Evolutionary conservation across 2,329 filamentous ascomycete genomes (phyloP).

Genomic region (Phyllosticta citriasiana): DNA sequence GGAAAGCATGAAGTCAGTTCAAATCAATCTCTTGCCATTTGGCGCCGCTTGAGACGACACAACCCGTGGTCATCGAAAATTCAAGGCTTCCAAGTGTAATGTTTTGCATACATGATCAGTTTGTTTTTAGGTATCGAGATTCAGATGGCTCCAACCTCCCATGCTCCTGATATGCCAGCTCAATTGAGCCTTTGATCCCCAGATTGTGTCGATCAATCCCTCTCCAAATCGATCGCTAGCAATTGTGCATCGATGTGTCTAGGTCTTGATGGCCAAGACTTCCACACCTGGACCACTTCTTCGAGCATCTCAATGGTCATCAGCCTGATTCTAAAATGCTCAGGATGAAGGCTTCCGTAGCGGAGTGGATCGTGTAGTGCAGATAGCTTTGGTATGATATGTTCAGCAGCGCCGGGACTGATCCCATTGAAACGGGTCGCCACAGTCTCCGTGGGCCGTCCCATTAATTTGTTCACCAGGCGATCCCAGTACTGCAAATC

Average conservation of each 20-base stretch:
- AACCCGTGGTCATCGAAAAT: neutral
- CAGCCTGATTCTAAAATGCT: conserved; percentile 21
- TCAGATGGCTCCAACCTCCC: no score
- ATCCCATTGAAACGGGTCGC: neutral
- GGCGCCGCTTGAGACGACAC: neutral
- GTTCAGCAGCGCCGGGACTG: neutral
- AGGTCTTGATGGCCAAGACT: conserved; percentile 25
- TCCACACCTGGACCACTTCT: conserved; percentile 21
- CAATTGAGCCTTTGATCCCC: no score
- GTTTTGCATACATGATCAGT: no score
- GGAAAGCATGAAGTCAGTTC: neutral
- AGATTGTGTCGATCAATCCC: no score
- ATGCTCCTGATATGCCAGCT: no score
- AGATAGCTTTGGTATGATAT: conserved; percentile 14
- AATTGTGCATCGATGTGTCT: neutral
- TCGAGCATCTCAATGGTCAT: conserved; percentile 25
- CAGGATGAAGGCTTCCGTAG: conserved; percentile 23
- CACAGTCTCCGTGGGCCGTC: neutral
- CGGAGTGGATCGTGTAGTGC: conserved; percentile 21
- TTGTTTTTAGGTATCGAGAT: no score
- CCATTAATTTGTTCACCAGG: neutral
- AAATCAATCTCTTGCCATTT: neutral
- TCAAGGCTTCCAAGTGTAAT: no score
- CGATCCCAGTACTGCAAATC: conserved; percentile 9
- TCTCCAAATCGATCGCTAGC: neutral